Percentiles rank a stretch among this genome's conserved stretches.
These are phyloP conservation scores for Boletus speciosus DNA, from an alignment of 768 basidiomycete species.

Conservation along the genomic window DNA sequence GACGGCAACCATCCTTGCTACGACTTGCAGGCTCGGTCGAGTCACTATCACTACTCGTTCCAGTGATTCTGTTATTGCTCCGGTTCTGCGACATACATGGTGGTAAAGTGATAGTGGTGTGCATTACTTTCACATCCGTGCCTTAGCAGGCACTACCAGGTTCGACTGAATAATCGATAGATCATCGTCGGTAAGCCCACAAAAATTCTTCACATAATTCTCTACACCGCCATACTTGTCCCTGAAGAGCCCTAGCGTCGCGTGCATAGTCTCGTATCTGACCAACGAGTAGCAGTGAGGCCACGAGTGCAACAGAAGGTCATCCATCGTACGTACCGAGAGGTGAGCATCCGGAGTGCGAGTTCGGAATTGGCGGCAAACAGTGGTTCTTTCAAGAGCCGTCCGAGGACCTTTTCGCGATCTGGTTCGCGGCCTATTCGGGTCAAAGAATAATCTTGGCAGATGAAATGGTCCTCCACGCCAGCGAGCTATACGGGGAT, in stretches of 20 bases:
- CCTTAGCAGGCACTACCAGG: conserved; percentile 39
- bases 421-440: conserved; percentile 78
- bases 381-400: conserved; percentile 65
- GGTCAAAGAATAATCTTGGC: conserved; percentile 74
- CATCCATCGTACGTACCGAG: conserved; percentile 45
- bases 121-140: conserved; percentile 25
- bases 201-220: conserved; percentile 52
- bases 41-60: background rate
- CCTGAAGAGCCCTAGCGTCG: conserved; percentile 58
- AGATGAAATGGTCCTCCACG: conserved; percentile 60
- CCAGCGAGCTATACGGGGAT: conserved; percentile 57
- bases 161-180: conserved; percentile 56
- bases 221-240: conserved; percentile 68
- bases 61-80: background rate
- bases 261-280: conserved; percentile 75
- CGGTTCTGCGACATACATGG: background rate
- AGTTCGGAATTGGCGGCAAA: conserved; percentile 73
- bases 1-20: too few species aligned
- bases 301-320: background rate
- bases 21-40: background rate
- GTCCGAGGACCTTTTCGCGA: conserved; percentile 63
- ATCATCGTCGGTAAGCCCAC: conserved; percentile 62
- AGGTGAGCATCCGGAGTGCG: conserved; percentile 80
- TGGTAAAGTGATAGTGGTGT: background rate
- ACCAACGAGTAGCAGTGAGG: background rate